Conservation (phyloP, 1,284 basidiomycete species). For the Gymnopus androsaceus region DNA sequence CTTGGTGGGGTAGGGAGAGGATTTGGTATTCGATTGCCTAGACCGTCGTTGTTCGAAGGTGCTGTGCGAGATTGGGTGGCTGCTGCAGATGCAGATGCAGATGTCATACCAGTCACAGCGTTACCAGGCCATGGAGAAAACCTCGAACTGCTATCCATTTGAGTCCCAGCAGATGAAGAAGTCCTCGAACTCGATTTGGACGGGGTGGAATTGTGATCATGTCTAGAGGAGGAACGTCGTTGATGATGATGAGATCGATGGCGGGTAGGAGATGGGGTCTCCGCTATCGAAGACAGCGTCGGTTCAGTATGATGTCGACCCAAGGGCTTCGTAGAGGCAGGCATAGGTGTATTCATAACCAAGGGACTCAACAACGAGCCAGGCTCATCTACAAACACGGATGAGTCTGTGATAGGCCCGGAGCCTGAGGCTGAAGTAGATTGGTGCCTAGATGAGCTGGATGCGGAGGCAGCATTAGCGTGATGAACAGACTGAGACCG, state of each 20-base stretch:
- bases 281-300: conserved; percentile 34
- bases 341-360: conserved; percentile 36
- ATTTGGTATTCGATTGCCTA: conserved; percentile 3
- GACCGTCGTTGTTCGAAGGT: neutral
- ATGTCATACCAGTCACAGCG: neutral
- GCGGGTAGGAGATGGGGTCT: conserved; percentile 15
- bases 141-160: neutral
- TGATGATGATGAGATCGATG: neutral
- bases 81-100: conserved; percentile 6
- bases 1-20: conserved; percentile 11
- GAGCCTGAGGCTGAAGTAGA: conserved; percentile 23
- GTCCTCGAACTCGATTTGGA: neutral
- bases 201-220: neutral
- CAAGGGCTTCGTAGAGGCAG: conserved; percentile 31
- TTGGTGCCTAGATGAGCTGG: conserved; percentile 12
- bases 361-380: conserved; percentile 55
- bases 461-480: conserved; percentile 15
- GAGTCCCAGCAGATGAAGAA: neutral
- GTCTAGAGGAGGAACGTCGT: neutral
- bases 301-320: conserved; percentile 31
- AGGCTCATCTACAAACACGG: conserved; percentile 56
- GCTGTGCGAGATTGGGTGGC: neutral
- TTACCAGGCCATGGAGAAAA: neutral
- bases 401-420: conserved; percentile 34
- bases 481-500: conserved; percentile 16